Evolutionary conservation across 192 early-diverging fungal species (phyloP), one percentile per base, ranked within the genome.

Genomic region (Coemansia sp.): DNA sequence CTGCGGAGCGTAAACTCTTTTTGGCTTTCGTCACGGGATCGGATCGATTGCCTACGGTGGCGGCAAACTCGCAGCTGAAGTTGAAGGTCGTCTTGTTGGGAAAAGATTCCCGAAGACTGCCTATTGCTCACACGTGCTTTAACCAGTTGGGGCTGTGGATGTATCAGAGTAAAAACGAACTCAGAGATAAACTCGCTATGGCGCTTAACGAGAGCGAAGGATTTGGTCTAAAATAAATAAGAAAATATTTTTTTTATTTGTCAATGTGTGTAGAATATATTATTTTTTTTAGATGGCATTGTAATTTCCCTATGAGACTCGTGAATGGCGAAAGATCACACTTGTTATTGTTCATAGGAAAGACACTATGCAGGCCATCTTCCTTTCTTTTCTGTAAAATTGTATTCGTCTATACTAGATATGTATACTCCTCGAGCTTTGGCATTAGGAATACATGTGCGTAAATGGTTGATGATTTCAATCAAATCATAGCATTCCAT

Each of bases 81-180:
- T 80, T 92, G 53, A 88, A 93, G 68, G 91, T 97, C 43, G 87
- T 89, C 2, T 87, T 93, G 67, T 86, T 91, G 43, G 89, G 92
- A 40, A 80, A 78, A 38, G 88, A 90, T 34, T 72, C 73, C 46
- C 71, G 73, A 62, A 87, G 95, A 20, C 83, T 96, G 41, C 97
- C 97, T 1, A 88, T 91, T 40, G 94, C 97, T 7, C 97, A 96
- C 73, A 98, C 97, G 0, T 98, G 96, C 76, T 97, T 94, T 70
- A 97, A 98, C 73, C 94, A 95, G 71, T 77, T 98, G 22, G 87
- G 94, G 11, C 79, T 98, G 6, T 95, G 91, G 77, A 85, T 88
- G 66, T 97, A 98, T 71, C 66, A 86, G 6, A 78, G 82, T 13
- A 85, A 87, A 62, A 84, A 88, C 24, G 92, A 92, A 69, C 73